phyloP scores from a whole-genome alignment of 345 rosid species.

The Erysimum cheiranthoides region DNA sequence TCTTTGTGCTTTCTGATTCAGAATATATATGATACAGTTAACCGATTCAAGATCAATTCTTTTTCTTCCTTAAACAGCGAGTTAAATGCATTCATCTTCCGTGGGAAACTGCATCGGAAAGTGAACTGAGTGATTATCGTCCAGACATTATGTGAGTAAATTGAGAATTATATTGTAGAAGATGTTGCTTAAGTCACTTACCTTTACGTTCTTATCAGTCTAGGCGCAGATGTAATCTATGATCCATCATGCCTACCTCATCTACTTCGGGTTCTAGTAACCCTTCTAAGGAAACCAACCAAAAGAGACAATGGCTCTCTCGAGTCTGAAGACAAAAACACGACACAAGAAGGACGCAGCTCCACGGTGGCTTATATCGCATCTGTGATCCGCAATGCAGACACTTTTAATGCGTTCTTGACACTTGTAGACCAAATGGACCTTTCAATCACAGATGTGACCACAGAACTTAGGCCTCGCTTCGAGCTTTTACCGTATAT shows the following conservation, averaged over 20 bases:
- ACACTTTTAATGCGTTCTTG: slow-evolving; percentile 67
- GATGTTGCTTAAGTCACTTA: slow-evolving; percentile 29
- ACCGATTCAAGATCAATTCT: background rate
- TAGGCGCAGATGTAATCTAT: slow-evolving; percentile 88
- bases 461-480: slow-evolving; percentile 50
- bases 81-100: slow-evolving; percentile 77
- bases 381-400: slow-evolving; percentile 69
- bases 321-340: slow-evolving; percentile 15
- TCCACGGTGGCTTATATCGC: slow-evolving; percentile 67
- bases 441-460: slow-evolving; percentile 58
- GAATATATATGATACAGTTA: slow-evolving; percentile 17
- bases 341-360: slow-evolving; percentile 10
- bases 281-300: slow-evolving; percentile 53
- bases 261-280: slow-evolving; percentile 62
- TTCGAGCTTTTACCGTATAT: slow-evolving; percentile 66
- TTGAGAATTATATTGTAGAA: background rate
- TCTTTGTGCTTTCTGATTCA: slow-evolving; percentile 20
- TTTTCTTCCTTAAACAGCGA: slow-evolving; percentile 43
- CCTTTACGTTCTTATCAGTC: slow-evolving; percentile 44
- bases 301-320: slow-evolving; percentile 19
- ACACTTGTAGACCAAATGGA: slow-evolving; percentile 55
- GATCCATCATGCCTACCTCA: slow-evolving; percentile 75
- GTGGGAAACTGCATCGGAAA: slow-evolving; percentile 76
- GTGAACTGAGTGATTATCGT: slow-evolving; percentile 49
- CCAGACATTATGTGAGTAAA: slow-evolving; percentile 74